Evolutionary conservation across 1,139 yeast species (phyloP).

Genomic region (Pichia sp.): DNA sequence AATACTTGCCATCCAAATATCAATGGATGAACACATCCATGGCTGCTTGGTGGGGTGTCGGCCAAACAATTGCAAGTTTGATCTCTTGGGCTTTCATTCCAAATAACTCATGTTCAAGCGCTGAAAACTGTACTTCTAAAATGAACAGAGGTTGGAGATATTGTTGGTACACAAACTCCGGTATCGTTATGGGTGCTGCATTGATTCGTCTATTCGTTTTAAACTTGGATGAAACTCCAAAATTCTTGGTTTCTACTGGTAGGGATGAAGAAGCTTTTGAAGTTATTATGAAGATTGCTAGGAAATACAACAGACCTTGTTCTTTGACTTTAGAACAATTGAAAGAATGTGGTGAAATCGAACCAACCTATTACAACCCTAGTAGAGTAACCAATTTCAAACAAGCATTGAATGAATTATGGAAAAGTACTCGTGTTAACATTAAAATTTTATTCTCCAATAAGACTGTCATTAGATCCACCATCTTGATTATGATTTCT

Average conservation of each 20-base stretch:
- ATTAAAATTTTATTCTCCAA: slow-evolving; percentile 40
- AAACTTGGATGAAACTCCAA: slow-evolving; percentile 55
- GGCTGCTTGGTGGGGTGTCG: slow-evolving; percentile 64
- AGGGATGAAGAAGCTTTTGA: slow-evolving; percentile 50
- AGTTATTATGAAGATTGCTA: slow-evolving; percentile 39
- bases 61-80: slow-evolving; percentile 53
- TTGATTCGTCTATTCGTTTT: slow-evolving; percentile 46
- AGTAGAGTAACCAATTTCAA: slow-evolving; percentile 16
- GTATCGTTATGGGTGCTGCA: slow-evolving; percentile 49
- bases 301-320: slow-evolving; percentile 41
- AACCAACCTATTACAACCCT: slow-evolving; percentile 15
- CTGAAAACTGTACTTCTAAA: slow-evolving; percentile 42
- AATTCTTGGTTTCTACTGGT: slow-evolving; percentile 49
- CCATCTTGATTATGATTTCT: slow-evolving; percentile 41
- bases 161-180: slow-evolving; percentile 52
- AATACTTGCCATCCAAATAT: slow-evolving; percentile 51
- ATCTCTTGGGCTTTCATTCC: slow-evolving; percentile 58
- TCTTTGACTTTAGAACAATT: slow-evolving; percentile 48
- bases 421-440: slow-evolving; percentile 30
- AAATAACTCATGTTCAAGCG: slow-evolving; percentile 44
- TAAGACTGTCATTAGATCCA: slow-evolving; percentile 40
- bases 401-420: slow-evolving; percentile 21
- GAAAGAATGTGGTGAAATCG: slow-evolving; percentile 41
- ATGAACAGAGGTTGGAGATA: slow-evolving; percentile 62
- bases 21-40: slow-evolving; percentile 55